Evolutionary conservation across 495 filamentous ascomycete genomes (phyloP).

Genomic region (Trichoderma reesei): DNA sequence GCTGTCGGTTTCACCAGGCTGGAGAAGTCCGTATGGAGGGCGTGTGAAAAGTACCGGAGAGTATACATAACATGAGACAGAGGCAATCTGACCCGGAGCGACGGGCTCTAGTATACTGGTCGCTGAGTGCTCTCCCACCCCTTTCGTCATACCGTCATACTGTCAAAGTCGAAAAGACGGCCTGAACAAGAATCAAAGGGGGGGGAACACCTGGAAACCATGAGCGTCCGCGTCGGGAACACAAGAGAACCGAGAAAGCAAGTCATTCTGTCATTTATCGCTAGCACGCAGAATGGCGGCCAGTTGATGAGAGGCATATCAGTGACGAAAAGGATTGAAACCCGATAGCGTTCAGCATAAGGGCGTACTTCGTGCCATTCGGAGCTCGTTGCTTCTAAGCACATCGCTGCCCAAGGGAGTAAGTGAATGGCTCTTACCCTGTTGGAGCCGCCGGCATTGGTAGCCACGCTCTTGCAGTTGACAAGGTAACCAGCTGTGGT

Average conservation of each 20-base stretch:
- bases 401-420: conserved; percentile 1
- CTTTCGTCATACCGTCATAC: too few relatives aligned
- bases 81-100: not conserved
- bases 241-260: too few relatives aligned
- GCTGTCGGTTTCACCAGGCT: conserved; percentile 2
- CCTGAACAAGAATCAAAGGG: too few relatives aligned
- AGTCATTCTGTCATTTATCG: too few relatives aligned
- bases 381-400: not conserved
- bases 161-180: too few relatives aligned
- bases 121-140: too few relatives aligned
- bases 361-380: not conserved
- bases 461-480: not conserved
- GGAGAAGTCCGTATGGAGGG: not conserved
- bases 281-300: not conserved
- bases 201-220: too few relatives aligned
- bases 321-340: not conserved
- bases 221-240: too few relatives aligned
- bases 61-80: too few relatives aligned
- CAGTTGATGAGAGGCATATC: not conserved
- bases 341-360: not conserved
- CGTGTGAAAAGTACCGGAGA: not conserved
- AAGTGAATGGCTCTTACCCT: not conserved
- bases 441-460: conserved; percentile 4
- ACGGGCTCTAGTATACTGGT: too few relatives aligned
- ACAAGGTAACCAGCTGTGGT: not conserved